Conservation (phyloP, 257 asterid species). For the Scutellaria minor region DNA sequence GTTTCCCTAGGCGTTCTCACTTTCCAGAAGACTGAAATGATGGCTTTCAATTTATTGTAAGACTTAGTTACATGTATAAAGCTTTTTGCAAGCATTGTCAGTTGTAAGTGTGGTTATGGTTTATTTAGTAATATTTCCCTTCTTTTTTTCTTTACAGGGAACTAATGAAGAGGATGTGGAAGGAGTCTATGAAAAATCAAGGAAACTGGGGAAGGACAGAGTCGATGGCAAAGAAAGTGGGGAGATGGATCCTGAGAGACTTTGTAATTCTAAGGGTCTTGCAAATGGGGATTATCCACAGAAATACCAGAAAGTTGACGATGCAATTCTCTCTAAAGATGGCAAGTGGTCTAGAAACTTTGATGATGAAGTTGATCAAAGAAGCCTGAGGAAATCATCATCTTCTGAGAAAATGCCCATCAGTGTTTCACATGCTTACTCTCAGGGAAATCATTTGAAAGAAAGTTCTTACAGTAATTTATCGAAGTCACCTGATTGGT, state of each 20-base stretch:
- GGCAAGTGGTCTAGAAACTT: conserved; percentile 36
- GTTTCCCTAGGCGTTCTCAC: conserved; percentile 59
- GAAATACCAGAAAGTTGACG: conserved; percentile 33
- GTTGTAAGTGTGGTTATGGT: conserved; percentile 29
- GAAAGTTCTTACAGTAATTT: conserved; percentile 45
- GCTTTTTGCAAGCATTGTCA: conserved; percentile 37
- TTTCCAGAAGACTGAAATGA: conserved; percentile 77
- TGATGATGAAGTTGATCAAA: conserved; percentile 44
- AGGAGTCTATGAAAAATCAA: conserved; percentile 34
- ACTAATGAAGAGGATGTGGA: conserved; percentile 36
- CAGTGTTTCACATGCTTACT: conserved; percentile 37
- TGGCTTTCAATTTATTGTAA: conserved; percentile 85
- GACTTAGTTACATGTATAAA: conserved; percentile 56
- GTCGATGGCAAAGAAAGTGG: conserved; percentile 44
- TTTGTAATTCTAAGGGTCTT: conserved; percentile 38
- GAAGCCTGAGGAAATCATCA: conserved; percentile 36
- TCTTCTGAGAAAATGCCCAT: conserved; percentile 49
- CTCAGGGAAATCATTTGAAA: conserved; percentile 43
- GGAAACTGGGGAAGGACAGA: conserved; percentile 38
- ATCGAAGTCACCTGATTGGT: conserved; percentile 61
- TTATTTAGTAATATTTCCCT: conserved; percentile 24
- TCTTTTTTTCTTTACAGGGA: conserved; percentile 49
- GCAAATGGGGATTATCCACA: conserved; percentile 45
- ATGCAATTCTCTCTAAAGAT: conserved; percentile 29
- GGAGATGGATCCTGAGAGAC: conserved; percentile 42